phyloP scores from a whole-genome alignment of 1,284 basidiomycete species.

The Trametes sp. region DNA sequence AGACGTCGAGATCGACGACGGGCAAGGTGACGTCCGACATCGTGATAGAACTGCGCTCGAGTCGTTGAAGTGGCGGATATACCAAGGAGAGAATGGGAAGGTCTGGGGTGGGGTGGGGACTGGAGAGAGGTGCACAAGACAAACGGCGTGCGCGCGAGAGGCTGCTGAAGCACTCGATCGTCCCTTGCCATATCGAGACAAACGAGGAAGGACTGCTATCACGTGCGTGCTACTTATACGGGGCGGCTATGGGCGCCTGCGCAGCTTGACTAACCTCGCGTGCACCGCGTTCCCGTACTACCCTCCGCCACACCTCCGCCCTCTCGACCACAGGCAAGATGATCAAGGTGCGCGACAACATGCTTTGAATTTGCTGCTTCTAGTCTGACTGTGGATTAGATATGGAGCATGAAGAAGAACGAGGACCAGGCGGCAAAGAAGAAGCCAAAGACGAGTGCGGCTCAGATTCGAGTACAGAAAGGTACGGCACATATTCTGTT shows the following conservation, averaged over 20 bases:
- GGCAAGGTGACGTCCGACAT: constrained; percentile 57
- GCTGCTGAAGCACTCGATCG: constrained; percentile 14
- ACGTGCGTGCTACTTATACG: constrained; percentile 20
- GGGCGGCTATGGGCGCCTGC: constrained; percentile 19
- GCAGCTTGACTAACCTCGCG: constrained; percentile 27
- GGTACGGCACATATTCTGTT: constrained; percentile 59
- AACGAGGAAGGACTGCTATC: not conserved
- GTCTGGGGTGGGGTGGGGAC: not conserved
- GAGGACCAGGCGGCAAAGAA: constrained; percentile 94
- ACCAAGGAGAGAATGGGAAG: not conserved
- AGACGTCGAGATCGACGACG: constrained; percentile 83
- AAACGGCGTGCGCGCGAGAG: not conserved
- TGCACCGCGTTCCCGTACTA: constrained; percentile 21
- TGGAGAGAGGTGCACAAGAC: constrained; percentile 1
- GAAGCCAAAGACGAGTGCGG: constrained; percentile 96
- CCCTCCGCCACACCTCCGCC: constrained; percentile 6
- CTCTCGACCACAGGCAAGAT: constrained; percentile 42
- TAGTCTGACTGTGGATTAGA: constrained; percentile 55
- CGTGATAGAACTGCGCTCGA: not conserved
- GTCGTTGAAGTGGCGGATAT: not conserved
- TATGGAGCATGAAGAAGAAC: constrained; percentile 98
- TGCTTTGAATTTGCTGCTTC: not conserved
- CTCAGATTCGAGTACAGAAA: constrained; percentile 98
- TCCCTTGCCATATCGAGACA: constrained; percentile 20
- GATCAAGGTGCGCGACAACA: constrained; percentile 57